Evolutionary conservation across 2,329 filamentous ascomycete genomes (phyloP).

Genomic region (Fusarium humuli): DNA sequence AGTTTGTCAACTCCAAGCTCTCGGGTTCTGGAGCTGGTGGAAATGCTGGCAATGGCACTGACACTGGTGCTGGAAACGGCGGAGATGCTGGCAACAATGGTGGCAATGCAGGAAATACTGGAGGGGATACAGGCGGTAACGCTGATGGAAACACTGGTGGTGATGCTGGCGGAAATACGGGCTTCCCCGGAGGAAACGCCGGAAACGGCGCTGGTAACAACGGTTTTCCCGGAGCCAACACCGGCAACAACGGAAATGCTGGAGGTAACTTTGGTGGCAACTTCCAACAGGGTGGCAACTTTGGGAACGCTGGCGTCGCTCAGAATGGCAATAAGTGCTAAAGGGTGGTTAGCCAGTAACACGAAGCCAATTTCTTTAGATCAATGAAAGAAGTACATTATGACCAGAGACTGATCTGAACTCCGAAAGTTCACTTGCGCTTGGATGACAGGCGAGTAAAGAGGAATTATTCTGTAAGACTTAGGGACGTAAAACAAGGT

Average conservation of each 20-base stretch:
- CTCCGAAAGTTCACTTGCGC: too few species aligned
- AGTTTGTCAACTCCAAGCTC: constrained; percentile 65
- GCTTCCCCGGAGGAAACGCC: background rate
- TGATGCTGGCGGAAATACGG: background rate
- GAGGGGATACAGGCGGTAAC: background rate
- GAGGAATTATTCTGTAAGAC: too few species aligned
- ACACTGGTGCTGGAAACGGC: background rate
- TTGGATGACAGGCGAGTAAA: too few species aligned
- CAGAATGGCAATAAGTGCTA: background rate
- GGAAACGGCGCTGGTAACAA: background rate
- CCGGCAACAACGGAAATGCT: background rate
- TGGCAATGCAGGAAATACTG: background rate
- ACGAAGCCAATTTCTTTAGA: background rate
- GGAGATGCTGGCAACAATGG: background rate
- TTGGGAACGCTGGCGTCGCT: background rate
- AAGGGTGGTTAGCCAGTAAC: background rate
- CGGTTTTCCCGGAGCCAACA: too few species aligned
- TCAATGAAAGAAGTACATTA: background rate
- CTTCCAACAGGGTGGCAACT: background rate
- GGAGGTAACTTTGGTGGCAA: background rate
- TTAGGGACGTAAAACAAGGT: too few species aligned
- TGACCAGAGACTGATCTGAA: too few species aligned
- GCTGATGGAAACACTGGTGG: background rate
- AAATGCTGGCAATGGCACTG: background rate
- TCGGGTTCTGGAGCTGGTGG: background rate